Evolutionary conservation across 2,329 filamentous ascomycete species (phyloP), one percentile per base, ranked within the genome.

Genomic region (Lizonia empirigonia): DNA sequence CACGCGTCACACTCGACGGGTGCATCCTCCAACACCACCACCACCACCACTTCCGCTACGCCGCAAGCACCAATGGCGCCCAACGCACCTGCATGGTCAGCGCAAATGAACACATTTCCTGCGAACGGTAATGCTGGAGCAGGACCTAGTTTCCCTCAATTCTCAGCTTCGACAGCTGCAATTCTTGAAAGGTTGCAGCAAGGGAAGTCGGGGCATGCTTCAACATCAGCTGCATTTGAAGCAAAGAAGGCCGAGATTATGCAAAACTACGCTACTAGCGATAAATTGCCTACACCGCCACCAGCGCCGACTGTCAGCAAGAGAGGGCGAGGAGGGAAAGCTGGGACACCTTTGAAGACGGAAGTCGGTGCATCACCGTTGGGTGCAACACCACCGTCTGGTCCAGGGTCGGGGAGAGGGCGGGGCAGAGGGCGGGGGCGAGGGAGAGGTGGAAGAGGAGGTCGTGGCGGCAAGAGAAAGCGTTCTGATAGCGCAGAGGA

Each of bases 171-270:
- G 8, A 77, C 75, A 3, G 71, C 74, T 13, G 73, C 75, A 26
- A 75, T 77, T 35, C 62, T 77, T 6, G 72, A 74, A 54, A 61
- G 73, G 27, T 50, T 73, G 16, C 68, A 71, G 41, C 71, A 71
- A 22, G 73, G 69, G 50, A 56, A 49, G 23, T 60, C 63, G 29
- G 68, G 69, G 15, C 64, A 67, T 58, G 60, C 66, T 24, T 67
- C 68, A 23, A 70, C 72, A 3, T 72, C 70, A 15, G 70, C 74
- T 20, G 75, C 71, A 16, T 78, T 74, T 59, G 76, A 79, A 57
- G 76, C 76, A 13, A 78, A 77, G 53, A 71, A 74, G 41, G 75
- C 77, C 50, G 73, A 77, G 53, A 72, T 79, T 12, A 63, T 79
- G 53, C 73, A 75, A 58, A 74, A 64, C 50, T 78, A 78, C 66